Evolutionary conservation across 805 yeast species (phyloP), one percentile per base, ranked within the genome.

Genomic region (Starmerella sirachaensis): DNA sequence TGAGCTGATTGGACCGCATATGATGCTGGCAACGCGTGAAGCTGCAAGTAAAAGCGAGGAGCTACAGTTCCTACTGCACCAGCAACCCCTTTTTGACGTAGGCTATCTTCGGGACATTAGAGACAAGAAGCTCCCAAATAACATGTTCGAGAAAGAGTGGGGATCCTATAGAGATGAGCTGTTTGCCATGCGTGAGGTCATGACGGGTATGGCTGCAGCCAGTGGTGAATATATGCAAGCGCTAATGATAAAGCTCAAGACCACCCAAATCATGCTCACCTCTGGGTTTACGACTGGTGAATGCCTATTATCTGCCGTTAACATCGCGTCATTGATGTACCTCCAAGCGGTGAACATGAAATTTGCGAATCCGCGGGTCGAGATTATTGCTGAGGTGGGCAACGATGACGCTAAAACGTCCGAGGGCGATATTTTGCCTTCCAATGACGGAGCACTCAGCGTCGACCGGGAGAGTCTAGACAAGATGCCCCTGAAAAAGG

Each of bases 171-270:
- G 76, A 25, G 82, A 78, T 40, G 94, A 84, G 50, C 69, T 79
- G 45, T 76, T 85, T 55, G 73, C 76, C 38, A 78, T 83, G 1
- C 66, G 88, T 57, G 94, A 85, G 49, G 52, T 82, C 40, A 71
- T 76, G 47, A 74, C 81, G 3, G 84, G 91, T 2, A 62, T 76
- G 27, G 77, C 80, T 43, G 58, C 83, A 38, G 68, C 78, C 1
- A 64, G 74, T 12, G 83, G 83, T n/a, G 84, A 79, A 53, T 61
- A 74, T 35, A 61, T 69, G 14, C 60, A 70, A 32, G 84, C 86
- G 1, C 60, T 76, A 14, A 62, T 70, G 35, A 66, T 78, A 31
- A 77, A 76, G 48, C 62, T 73, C 45, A 66, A 75, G 20, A 72
- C 81, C 38, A 74, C 78, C 8, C 73, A 72, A 50, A 69, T 80